These are phyloP conservation scores for Rubroboletus pulcherrimus DNA, from an alignment of 768 basidiomycete genomes.

Conservation along the genomic window DNA sequence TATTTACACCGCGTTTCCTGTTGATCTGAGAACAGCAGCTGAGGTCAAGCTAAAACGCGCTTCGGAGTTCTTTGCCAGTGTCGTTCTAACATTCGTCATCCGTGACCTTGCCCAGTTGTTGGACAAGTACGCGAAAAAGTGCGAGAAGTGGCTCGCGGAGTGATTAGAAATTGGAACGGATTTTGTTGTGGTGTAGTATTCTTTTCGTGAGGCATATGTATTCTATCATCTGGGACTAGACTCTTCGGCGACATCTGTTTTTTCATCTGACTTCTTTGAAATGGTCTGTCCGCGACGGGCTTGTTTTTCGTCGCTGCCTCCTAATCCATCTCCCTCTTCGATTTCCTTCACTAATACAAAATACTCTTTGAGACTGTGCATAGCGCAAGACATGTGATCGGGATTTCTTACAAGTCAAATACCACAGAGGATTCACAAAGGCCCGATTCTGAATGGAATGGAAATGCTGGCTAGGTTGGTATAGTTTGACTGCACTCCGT, in stretches of 20 bases:
- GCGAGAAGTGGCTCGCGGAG: slow-evolving; percentile 88
- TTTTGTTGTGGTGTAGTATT: slow-evolving; percentile 26
- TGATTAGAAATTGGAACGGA: slow-evolving; percentile 35
- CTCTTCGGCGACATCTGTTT: slow-evolving; percentile 29
- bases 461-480: slow-evolving; percentile 3
- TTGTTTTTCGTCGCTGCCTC: slow-evolving; percentile 8
- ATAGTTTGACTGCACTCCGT: slow-evolving; percentile 25
- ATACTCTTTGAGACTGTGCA: slow-evolving; percentile 24
- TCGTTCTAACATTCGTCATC: slow-evolving; percentile 86
- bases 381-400: slow-evolving; percentile 10
- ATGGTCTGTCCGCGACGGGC: slow-evolving; percentile 9
- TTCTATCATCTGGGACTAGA: slow-evolving; percentile 36
- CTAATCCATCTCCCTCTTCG: slow-evolving; percentile 15
- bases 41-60: slow-evolving; percentile 75
- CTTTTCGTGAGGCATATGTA: slow-evolving; percentile 29
- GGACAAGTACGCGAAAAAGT: slow-evolving; percentile 92
- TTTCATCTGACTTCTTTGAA: slow-evolving; percentile 23
- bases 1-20: slow-evolving; percentile 67
- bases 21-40: slow-evolving; percentile 56
- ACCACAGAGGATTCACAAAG: neutral
- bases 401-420: slow-evolving; percentile 1
- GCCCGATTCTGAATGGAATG: neutral
- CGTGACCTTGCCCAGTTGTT: slow-evolving; percentile 80
- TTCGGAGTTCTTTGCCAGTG: slow-evolving; percentile 90
- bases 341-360: slow-evolving; percentile 19